Base-by-base conservation (phyloP, 2,329 filamentous ascomycete genomes). In the Pezicula radicicola region DNA sequence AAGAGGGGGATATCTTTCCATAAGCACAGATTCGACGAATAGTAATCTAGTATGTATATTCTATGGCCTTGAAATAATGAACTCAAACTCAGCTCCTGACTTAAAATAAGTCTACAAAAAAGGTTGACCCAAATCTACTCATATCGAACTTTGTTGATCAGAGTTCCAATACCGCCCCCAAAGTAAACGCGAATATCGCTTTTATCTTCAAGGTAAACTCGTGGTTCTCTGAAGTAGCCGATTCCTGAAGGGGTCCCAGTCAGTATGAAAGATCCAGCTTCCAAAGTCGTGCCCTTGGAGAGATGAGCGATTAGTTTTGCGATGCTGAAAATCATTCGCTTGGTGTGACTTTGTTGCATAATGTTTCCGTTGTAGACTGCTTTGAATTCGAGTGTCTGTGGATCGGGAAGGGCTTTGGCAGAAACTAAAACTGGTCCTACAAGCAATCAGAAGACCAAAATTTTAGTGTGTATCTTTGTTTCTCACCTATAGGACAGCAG, bases 321-420 rank as follows among this genome's bases (percentile, higher is more conserved):
- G 13, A 82, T 70, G 40, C 62, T 70, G 62, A 74, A 74, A 51
- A 75, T 73, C 37, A 74, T 60, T 44, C 74, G 37, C 50, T 72
- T 71, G 5, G 75, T 79, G 2, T 70, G 74, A n/a, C 62, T 72
- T 51, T 75, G 73, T 64, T 83, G 79, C 60, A 81, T 64, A 15
- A 76, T 71, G 18, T 71, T 68, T 10, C 74, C 76, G 55, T 80
- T 80, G 67, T 77, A 72, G 16, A 72, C 50, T 7, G 73, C 72
- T 13, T 70, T 64, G 45, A 77, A 61, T 4, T 61, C 55, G 13
- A 54, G 35, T 75, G 61, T 52, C 60, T 60, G 10, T 12, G 50
- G 46, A 44, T 55, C 50, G 10, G 27, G 27, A 39, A 55, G 50
- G 6, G 46, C 36, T 27, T 44, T 18, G 6, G 50, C 16, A 3